phyloP scores from a whole-genome alignment of 176 grass and related monocot species.

The sorghum (Sorghum bicolor) region Sorghum_bicolor_NCBIv3 NC_012870.2:7107001-7107500 shows the following conservation, averaged over 20 bases:
- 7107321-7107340: slow-evolving; percentile 69
- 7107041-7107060: not conserved
- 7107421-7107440: slow-evolving; percentile 19
- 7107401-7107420: not conserved
- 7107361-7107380: slow-evolving; percentile 58
- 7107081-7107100: slow-evolving; percentile 8
- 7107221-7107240: slow-evolving; percentile 38
- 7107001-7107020: slow-evolving; percentile 13
- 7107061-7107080: not conserved
- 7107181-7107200: slow-evolving; percentile 51
- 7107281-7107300: slow-evolving; percentile 15
- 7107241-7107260: slow-evolving; percentile 16
- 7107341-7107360: slow-evolving; percentile 54
- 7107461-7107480: not conserved
- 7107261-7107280: slow-evolving; percentile 18
- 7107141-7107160: slow-evolving; percentile 50
- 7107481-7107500: not conserved
- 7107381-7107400: not conserved
- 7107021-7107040: not conserved
- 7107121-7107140: slow-evolving; percentile 42
- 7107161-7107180: slow-evolving; percentile 68
- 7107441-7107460: not conserved
- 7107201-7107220: slow-evolving; percentile 78
- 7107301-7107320: slow-evolving; percentile 72
- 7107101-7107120: slow-evolving; percentile 39